Conservation (phyloP, 2,329 filamentous ascomycete genomes). For the Cryphonectria parasitica region DNA sequence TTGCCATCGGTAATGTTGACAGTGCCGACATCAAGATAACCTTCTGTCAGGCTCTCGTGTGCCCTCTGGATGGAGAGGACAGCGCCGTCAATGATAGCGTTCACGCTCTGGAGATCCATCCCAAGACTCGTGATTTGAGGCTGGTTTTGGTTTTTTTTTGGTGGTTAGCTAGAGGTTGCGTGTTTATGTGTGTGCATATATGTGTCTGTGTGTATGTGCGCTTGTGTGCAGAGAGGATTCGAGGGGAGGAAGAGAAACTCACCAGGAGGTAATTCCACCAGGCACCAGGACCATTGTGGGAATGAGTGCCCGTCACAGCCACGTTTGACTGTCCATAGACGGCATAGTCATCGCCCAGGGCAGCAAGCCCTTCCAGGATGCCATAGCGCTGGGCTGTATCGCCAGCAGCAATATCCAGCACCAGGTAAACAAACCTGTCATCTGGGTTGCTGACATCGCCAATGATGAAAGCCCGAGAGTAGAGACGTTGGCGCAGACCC, state of each 20-base stretch:
- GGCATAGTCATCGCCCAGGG: conserved; percentile 72
- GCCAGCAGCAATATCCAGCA: conserved; percentile 84
- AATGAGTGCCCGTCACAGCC: conserved; percentile 90
- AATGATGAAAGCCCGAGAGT: conserved; percentile 88
- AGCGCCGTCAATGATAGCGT: conserved; percentile 85
- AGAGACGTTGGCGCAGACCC: conserved; percentile 84
- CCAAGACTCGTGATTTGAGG: conserved; percentile 89
- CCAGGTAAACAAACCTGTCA: conserved; percentile 83
- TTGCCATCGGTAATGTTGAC: conserved; percentile 70
- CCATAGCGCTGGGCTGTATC: conserved; percentile 88
- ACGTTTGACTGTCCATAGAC: conserved; percentile 80
- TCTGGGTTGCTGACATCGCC: conserved; percentile 66
- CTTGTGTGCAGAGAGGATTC: neutral
- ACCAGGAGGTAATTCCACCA: conserved; percentile 89
- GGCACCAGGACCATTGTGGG: conserved; percentile 86
- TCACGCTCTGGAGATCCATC: conserved; percentile 84
- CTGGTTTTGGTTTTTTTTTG: neutral
- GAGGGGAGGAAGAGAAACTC: neutral
- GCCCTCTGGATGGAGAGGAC: conserved; percentile 79
- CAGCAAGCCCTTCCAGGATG: conserved; percentile 75
- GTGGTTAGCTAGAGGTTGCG: neutral
- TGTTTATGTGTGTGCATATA: too few relatives aligned
- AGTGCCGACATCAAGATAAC: conserved; percentile 68
- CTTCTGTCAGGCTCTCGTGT: conserved; percentile 69
- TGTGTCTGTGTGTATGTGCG: too few relatives aligned